A percentile compares a stretch with the other conserved stretches of the same genome.
Evolutionary conservation across 805 yeast genomes (phyloP).

Genomic region (Starmerella floris): DNA sequence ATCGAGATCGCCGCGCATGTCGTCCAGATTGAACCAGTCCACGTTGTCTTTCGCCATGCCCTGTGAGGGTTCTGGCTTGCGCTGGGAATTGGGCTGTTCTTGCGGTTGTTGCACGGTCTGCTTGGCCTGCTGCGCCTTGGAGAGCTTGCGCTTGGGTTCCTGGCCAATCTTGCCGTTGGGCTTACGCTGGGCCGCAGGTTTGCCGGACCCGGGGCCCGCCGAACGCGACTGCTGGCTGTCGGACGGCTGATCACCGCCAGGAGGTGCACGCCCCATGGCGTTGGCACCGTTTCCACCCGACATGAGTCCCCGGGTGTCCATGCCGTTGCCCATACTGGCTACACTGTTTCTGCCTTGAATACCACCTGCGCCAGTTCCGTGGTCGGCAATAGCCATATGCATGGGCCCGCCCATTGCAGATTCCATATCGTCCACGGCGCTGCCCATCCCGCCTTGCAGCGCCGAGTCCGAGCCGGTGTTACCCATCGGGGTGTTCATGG

Average conservation of each 20-base stretch:
- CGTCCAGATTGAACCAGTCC: conserved; percentile 19
- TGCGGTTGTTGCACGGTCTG: conserved; percentile 1
- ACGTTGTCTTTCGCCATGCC: conserved; percentile 13
- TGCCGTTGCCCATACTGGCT: neutral
- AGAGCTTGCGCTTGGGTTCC: neutral
- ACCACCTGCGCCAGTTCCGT: no score
- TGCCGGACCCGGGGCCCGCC: no score
- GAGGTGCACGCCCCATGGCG: no score
- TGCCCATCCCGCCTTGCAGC: no score
- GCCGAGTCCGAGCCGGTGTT: no score
- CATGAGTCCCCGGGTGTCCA: neutral
- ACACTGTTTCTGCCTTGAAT: no score
- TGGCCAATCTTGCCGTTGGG: no score
- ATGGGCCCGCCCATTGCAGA: neutral
- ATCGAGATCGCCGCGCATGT: conserved; percentile 9
- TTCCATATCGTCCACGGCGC: neutral
- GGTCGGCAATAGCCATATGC: no score
- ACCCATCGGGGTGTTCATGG: no score
- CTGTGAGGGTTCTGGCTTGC: neutral
- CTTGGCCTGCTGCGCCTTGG: conserved; percentile 1
- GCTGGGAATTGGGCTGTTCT: neutral
- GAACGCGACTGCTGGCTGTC: no score
- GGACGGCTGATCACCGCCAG: no score
- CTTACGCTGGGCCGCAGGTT: no score
- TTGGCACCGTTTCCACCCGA: neutral